Base-by-base conservation (phyloP, 2,329 filamentous ascomycete genomes). In the Microsporum canis region DNA sequence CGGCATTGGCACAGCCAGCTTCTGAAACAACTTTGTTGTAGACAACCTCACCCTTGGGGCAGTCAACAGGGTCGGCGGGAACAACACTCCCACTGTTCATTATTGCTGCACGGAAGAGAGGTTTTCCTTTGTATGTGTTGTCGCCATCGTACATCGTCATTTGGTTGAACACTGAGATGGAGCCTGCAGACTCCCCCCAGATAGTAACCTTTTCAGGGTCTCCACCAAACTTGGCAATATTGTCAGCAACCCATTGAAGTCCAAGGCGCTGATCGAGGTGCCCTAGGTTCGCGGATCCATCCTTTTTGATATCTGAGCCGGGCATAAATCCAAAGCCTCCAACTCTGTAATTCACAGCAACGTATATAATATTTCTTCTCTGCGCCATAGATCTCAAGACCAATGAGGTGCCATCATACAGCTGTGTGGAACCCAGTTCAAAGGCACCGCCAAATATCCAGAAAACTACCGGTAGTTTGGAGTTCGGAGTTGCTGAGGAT, bases 121-220 rank as follows among this genome's bases (percentile, higher is more conserved):
- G 78, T 67, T 87, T 84, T 59, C 85, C 87, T 1, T 91, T 89
- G 76, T 91, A 91, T 0, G 77, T 85, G 69, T 84, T 82, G 71
- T 92, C 78, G 5, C 89, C 88, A 38, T 84, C 81, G 66, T 88
- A 90, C 8, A 91, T 76, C 0, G 83, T 76, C 82, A 90, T 89
- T 66, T 92, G 89, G 67, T 91, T 83, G 57, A 87, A 81, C 0
- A 89, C 87, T 0, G 87, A 90, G 64, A 91, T 89, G 12, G 84
- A 76, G 0, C 86, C 86, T 0, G 87, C 85, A 1, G 81, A 85
- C 69, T 91, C 85, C 31, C 88, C 88, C 85, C 86, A 90, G 62
- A 92, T 86, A 0, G 88, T 91, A 4, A 91, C 87, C 70, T 87
- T 88, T n/a, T 78, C 77, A 0, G 88, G 85, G 69, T 92, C 88